Percentiles rank a stretch among this genome's conserved stretches.
Evolutionary conservation across 257 asterid genomes (phyloP).

Genomic region (Striga asiatica): DNA sequence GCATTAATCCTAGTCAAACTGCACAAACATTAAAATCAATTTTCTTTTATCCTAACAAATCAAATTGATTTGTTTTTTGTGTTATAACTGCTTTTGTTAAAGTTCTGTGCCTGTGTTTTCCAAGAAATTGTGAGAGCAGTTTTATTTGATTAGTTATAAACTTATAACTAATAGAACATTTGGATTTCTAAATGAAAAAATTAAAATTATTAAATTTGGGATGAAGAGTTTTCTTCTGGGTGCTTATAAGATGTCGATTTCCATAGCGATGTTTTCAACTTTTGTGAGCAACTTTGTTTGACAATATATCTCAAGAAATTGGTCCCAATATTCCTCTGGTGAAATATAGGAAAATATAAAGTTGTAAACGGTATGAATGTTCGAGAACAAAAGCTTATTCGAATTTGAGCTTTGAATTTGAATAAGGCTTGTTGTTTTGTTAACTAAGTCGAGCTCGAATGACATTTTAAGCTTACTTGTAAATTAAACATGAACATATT

Average conservation of each 20-base stretch:
- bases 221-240: slow-evolving; percentile 21
- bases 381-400: too few species aligned
- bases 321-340: too few species aligned
- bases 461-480: too few species aligned
- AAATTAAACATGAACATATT: too few species aligned
- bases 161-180: background rate
- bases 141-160: background rate
- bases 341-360: too few species aligned
- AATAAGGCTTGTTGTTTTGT: too few species aligned
- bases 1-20: slow-evolving; percentile 23
- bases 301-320: too few species aligned
- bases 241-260: slow-evolving; percentile 9
- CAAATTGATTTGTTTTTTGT: background rate
- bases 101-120: background rate
- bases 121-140: background rate
- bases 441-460: too few species aligned
- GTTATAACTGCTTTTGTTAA: background rate
- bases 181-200: background rate
- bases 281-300: too few species aligned
- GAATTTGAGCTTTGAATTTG: too few species aligned
- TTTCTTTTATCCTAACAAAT: background rate
- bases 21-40: slow-evolving; percentile 3
- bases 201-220: background rate
- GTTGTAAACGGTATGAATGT: too few species aligned
- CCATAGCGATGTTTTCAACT: too few species aligned